Conservation (phyloP, 2,329 filamentous ascomycete genomes). For the Xylariaceae sp. region DNA sequence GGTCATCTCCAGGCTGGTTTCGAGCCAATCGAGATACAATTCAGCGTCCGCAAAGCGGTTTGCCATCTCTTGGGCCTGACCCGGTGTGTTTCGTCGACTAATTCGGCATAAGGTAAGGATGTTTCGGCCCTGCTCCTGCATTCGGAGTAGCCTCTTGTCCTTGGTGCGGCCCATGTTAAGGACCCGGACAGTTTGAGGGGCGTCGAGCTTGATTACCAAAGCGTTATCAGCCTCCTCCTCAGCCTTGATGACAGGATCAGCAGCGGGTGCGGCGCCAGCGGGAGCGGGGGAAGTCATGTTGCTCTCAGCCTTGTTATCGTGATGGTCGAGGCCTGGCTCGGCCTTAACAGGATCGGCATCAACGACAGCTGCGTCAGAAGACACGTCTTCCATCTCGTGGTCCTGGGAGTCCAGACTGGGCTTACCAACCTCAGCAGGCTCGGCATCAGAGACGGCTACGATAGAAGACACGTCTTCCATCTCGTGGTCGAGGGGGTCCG, state of each 20-base stretch:
- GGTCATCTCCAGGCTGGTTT: slow-evolving; percentile 22
- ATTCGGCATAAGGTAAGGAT: slow-evolving; percentile 10
- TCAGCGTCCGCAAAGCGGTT: slow-evolving; percentile 13
- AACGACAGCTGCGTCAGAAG: too few species aligned
- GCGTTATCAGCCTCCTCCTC: background rate
- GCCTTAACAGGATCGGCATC: background rate
- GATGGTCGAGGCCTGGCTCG: background rate
- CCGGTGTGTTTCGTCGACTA: slow-evolving; percentile 2
- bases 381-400: background rate
- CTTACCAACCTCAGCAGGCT: background rate
- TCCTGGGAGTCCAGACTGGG: background rate
- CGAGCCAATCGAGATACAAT: slow-evolving; percentile 27
- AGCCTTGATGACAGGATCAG: background rate
- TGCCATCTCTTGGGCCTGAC: slow-evolving; percentile 2
- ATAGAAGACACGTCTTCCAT: too few species aligned
- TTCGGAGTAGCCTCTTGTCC: slow-evolving; percentile 3
- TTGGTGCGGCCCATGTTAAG: slow-evolving; percentile 13
- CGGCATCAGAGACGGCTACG: too few species aligned
- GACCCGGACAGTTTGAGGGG: slow-evolving; percentile 2
- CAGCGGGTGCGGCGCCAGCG: background rate
- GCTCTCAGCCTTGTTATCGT: background rate
- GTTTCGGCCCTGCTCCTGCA: slow-evolving; percentile 7
- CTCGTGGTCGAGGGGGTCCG: background rate
- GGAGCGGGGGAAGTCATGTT: too few species aligned
- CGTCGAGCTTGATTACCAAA: background rate